Base-by-base conservation (phyloP, 2,329 filamentous ascomycete species). In the Cryphonectria japonica region DNA sequence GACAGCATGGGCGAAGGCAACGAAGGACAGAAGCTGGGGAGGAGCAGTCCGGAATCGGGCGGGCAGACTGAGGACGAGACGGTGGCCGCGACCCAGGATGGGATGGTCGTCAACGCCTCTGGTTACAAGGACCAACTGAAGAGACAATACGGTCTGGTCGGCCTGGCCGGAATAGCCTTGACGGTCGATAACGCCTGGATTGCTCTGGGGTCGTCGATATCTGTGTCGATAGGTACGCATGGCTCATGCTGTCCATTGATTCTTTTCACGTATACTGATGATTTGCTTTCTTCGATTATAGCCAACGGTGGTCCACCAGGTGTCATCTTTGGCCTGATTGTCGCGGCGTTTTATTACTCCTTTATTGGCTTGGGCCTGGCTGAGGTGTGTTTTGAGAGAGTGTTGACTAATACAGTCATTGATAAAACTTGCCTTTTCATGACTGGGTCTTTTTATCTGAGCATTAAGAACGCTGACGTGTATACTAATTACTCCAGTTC, bases 151-250 rank as follows among this genome's bases (percentile, higher is more conserved):
- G 85, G 87, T 50, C 80, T 91, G 11, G 75, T 89, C 63, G 86
- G 85, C 66, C 85, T 91, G 59, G 87, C 88, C 67, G 88, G 87
- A 34, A 83, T 88, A 62, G 88, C 87, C 0, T 79, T 91, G 66
- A 90, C 88, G 1, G 87, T 89, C 34, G 89, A 90, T 78, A 91
- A 90, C 75, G 88, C 89, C 26, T 92, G 89, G 89, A 85, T 89
- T 68, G 87, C 88, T 7, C 80, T 91, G 71, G 89, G 88, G 68
- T 89, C 89, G 16, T 89, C 88, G 68, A 84, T 91, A 54, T 85
- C 85, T 5, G 82, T 89, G 63, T 84, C 83, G 6, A 84, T 87
- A 54, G 78, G 82, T 84, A 78, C 14, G 60, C 46, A 41, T 29
- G 60, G 7, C 22, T 11, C 7, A 50, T 16, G 41, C 13, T n/a